Evolutionary conservation across 2,329 filamentous ascomycete genomes (phyloP).

Genomic region (Scedosporium apiospermum): DNA sequence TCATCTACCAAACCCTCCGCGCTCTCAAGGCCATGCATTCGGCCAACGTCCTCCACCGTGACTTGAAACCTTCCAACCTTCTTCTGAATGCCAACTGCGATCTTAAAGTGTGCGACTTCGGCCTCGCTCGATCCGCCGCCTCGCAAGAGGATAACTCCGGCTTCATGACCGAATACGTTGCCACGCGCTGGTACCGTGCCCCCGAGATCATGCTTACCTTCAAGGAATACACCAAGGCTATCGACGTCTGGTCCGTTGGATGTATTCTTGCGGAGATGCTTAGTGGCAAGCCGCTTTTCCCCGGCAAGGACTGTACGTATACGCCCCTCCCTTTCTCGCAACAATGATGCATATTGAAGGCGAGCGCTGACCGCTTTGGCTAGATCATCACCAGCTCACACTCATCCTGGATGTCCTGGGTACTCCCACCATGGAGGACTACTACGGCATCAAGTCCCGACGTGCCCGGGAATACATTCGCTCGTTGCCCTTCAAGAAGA

Average conservation of each 20-base stretch:
- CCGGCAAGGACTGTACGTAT: conserved; percentile 88
- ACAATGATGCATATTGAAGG: neutral
- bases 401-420: conserved; percentile 95
- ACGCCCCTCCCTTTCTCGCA: neutral
- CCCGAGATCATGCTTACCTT: conserved; percentile 99
- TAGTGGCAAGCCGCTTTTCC: conserved; percentile 95
- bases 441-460: conserved; percentile 98
- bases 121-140: conserved; percentile 86
- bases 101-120: conserved; percentile 97
- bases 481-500: conserved; percentile 98
- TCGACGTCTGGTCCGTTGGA: conserved; percentile 98
- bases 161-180: conserved; percentile 99
- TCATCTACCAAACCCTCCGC: conserved; percentile 98
- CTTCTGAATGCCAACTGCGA: conserved; percentile 98
- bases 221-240: conserved; percentile 99
- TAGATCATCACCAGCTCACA: conserved; percentile 95
- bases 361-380: neutral
- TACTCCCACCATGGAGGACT: conserved; percentile 98
- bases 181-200: conserved; percentile 96
- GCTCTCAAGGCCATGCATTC: conserved; percentile 99
- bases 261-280: conserved; percentile 99
- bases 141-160: conserved; percentile 99
- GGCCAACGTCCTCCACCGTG: conserved; percentile 92
- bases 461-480: conserved; percentile 97
- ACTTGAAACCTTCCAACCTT: conserved; percentile 94